phyloP scores from a whole-genome alignment of 441 rosid genomes.

The Cnidoscolus chayamansa region DNA sequence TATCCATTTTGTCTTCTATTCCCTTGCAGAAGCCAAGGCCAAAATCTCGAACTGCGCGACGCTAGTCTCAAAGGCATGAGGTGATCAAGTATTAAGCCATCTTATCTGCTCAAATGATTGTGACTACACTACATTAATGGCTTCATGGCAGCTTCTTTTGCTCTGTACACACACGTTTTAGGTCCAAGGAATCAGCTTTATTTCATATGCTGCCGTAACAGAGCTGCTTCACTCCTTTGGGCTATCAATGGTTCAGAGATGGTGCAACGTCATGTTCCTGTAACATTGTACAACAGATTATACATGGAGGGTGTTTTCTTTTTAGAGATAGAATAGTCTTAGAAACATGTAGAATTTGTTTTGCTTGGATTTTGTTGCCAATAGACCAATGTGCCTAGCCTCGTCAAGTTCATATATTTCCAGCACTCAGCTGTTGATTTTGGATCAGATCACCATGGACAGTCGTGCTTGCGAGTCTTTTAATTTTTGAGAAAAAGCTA shows the following conservation, averaged over 20 bases:
- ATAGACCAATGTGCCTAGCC: background rate
- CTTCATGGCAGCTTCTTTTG: background rate
- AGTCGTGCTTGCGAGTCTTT: background rate
- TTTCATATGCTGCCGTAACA: slow-evolving; percentile 7
- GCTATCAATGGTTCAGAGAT: slow-evolving; percentile 1
- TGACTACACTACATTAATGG: slow-evolving; percentile 1
- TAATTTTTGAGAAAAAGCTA: background rate
- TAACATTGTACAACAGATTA: slow-evolving; percentile 31
- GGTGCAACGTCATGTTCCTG: slow-evolving; percentile 24
- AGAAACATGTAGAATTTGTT: background rate
- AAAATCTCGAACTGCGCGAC: slow-evolving; percentile 67
- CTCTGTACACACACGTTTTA: slow-evolving; percentile 5
- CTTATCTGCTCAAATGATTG: slow-evolving; percentile 18
- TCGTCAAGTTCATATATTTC: background rate
- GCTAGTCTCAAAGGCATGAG: slow-evolving; percentile 36
- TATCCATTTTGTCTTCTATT: slow-evolving; percentile 18
- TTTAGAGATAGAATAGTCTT: background rate
- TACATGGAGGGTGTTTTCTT: slow-evolving; percentile 3
- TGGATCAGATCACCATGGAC: background rate
- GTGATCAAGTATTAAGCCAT: slow-evolving; percentile 13
- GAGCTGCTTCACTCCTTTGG: background rate
- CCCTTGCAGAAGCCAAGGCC: slow-evolving; percentile 71
- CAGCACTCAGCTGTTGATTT: background rate
- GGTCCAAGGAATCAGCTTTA: slow-evolving; percentile 5
- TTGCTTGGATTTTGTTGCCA: slow-evolving; percentile 10